Percentiles rank a stretch among this genome's conserved stretches.
phyloP scores from a whole-genome alignment of 371 early-diverging fungal genomes.

The Funneliformis caledonium region DNA sequence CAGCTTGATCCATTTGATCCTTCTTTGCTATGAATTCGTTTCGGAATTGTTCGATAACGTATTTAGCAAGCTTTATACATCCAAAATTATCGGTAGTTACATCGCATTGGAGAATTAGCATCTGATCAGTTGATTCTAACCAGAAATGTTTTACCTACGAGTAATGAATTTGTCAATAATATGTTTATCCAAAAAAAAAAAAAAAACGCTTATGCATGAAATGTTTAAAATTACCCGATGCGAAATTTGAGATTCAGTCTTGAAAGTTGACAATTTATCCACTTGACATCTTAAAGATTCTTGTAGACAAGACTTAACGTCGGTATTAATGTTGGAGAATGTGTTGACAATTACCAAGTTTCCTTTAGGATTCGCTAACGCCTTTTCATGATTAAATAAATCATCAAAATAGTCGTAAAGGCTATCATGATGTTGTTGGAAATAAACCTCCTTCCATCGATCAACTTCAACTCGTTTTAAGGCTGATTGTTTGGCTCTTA shows the following conservation, averaged over 20 bases:
- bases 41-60: slow-evolving; percentile 36
- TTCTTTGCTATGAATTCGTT: slow-evolving; percentile 23
- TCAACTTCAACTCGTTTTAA: slow-evolving; percentile 23
- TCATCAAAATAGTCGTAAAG: slow-evolving; percentile 19
- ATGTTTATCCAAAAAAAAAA: too few species aligned
- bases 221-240: not conserved
- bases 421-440: slow-evolving; percentile 17
- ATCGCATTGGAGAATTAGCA: slow-evolving; percentile 40
- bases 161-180: not conserved
- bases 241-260: slow-evolving; percentile 19
- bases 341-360: slow-evolving; percentile 3
- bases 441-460: slow-evolving; percentile 34
- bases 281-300: slow-evolving; percentile 4
- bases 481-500: slow-evolving; percentile 32
- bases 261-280: slow-evolving; percentile 34
- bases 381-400: slow-evolving; percentile 2
- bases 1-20: not conserved
- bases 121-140: slow-evolving; percentile 15
- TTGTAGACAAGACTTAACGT: slow-evolving; percentile 18
- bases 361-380: not conserved
- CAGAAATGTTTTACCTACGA: slow-evolving; percentile 27
- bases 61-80: slow-evolving; percentile 39
- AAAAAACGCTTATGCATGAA: too few species aligned
- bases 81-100: not conserved
- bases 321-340: slow-evolving; percentile 38